These are phyloP conservation scores for Barnettozyma wickerhamii DNA, from an alignment of 805 yeast genomes.

Conservation along the genomic window DNA sequence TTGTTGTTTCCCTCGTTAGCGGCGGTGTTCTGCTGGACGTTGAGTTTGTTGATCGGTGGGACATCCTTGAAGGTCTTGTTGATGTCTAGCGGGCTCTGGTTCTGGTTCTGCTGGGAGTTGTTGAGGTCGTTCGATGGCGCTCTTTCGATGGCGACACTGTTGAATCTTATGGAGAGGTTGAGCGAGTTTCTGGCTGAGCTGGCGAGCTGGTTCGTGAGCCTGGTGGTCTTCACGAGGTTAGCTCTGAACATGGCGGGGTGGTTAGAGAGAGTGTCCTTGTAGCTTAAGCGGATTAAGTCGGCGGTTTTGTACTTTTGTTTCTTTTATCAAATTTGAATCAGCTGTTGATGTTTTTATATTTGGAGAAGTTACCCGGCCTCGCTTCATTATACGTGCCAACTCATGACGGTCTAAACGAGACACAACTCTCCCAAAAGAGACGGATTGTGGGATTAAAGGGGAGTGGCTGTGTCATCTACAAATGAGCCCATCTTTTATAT, in stretches of 20 bases:
- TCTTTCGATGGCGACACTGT: slow-evolving; percentile 32
- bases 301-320: background rate
- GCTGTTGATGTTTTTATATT: too few species aligned
- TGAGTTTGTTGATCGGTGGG: slow-evolving; percentile 19
- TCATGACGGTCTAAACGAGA: too few species aligned
- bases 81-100: slow-evolving; percentile 18
- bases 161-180: slow-evolving; percentile 35
- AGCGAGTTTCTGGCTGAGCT: slow-evolving; percentile 34
- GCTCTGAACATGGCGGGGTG: slow-evolving; percentile 21
- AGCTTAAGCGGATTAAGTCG: too few species aligned
- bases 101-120: slow-evolving; percentile 23
- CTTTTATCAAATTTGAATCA: background rate
- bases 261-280: background rate
- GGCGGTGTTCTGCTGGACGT: background rate
- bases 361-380: too few species aligned
- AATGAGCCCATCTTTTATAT: too few species aligned
- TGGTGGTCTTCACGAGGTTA: slow-evolving; percentile 29
- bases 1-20: background rate
- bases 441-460: too few species aligned
- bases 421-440: too few species aligned
- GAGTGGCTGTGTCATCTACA: too few species aligned
- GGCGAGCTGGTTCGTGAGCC: slow-evolving; percentile 36
- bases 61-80: slow-evolving; percentile 29
- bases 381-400: too few species aligned
- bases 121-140: slow-evolving; percentile 15